A percentile compares a stretch with the other conserved stretches of the same genome.
Evolutionary conservation across 768 basidiomycete species (phyloP).

Genomic region (Coprinellus aureogranulatus): DNA sequence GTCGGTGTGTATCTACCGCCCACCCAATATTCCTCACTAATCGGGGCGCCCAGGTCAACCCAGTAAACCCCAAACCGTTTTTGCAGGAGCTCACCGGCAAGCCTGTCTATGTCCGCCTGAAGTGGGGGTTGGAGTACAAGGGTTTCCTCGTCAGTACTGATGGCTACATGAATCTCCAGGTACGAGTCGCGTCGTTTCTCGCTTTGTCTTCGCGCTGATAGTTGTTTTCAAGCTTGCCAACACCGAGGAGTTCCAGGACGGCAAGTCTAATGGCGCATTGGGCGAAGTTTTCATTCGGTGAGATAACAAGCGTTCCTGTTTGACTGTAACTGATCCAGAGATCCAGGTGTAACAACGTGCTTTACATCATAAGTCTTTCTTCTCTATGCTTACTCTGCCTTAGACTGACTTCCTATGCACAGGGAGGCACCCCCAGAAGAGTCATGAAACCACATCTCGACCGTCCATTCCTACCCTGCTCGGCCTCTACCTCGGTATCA

Average conservation of each 20-base stretch:
- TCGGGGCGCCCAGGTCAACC: slow-evolving; percentile 58
- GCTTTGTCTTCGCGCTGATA: not conserved
- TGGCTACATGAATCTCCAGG: slow-evolving; percentile 99
- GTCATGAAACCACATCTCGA: slow-evolving; percentile 4
- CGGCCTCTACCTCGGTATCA: too few relatives aligned
- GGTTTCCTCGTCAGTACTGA: slow-evolving; percentile 98
- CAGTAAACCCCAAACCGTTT: slow-evolving; percentile 99
- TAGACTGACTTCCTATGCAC: slow-evolving; percentile 38
- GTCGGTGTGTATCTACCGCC: slow-evolving; percentile 42
- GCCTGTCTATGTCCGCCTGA: slow-evolving; percentile 89
- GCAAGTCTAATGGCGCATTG: slow-evolving; percentile 91
- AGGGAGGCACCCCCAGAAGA: slow-evolving; percentile 70
- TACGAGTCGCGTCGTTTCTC: slow-evolving; percentile 28
- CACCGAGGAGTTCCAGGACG: slow-evolving; percentile 97
- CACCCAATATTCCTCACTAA: too few relatives aligned
- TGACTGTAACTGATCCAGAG: not conserved
- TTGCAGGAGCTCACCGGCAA: slow-evolving; percentile 98
- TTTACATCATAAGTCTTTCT: slow-evolving; percentile 83
- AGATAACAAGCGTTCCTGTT: slow-evolving; percentile 20
- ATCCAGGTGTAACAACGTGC: slow-evolving; percentile 87
- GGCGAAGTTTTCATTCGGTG: slow-evolving; percentile 99
- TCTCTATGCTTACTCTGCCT: slow-evolving; percentile 5
- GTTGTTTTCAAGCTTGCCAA: slow-evolving; percentile 78
- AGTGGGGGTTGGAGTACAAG: slow-evolving; percentile 99
- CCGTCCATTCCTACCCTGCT: too few relatives aligned